Base-by-base conservation (phyloP, 1,139 yeast genomes). In the Pichia sp. region DNA sequence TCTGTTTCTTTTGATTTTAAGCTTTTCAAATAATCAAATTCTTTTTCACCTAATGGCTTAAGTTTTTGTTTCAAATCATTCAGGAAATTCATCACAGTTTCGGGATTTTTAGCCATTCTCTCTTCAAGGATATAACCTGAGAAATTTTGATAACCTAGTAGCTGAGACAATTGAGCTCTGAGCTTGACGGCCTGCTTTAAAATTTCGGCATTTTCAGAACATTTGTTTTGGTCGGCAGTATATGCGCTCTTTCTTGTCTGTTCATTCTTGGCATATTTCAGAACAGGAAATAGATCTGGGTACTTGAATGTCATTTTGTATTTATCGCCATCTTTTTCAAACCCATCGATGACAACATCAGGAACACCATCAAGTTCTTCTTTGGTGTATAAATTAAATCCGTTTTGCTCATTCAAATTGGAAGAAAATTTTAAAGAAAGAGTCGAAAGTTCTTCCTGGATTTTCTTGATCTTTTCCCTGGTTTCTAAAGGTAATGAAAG, bases 361-460 rank as follows among this genome's bases (percentile, higher is more conserved):
- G 95, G 90, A 37, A 86, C 81, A 36, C 95, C 95, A 5, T 70
- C 77, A 40, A 86, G 69, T 59, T 86, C 83, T 47, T 81, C 81
- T 45, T 62, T 62, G 33, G 86, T 71, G 60, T 84, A 84, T 32
- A 71, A 55, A 29, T 82, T 55, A 54, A 56, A 76, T 11, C 79
- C 88, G 29, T 73, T 73, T 56, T 85, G 87, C 59, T 84, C 94
- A 49, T 85, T 86, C 50, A 80, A 64, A 55, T 82, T 82, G 55
- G 78, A 79, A 38, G 77, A 64, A 59, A 77, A 86, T 54, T 76
- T 69, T 39, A 81, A 68, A 9, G 77, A 64, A 50, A 81, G 65
- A 40, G 67, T 69, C n/a, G 83, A 72, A 44, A 85, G 67, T 57
- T 75, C 72, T 57, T 79, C 77, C 53, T 79, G 74, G 46, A 84